Base-by-base conservation (phyloP, 306 rosid species). In the Inga leiocalycina region DNA sequence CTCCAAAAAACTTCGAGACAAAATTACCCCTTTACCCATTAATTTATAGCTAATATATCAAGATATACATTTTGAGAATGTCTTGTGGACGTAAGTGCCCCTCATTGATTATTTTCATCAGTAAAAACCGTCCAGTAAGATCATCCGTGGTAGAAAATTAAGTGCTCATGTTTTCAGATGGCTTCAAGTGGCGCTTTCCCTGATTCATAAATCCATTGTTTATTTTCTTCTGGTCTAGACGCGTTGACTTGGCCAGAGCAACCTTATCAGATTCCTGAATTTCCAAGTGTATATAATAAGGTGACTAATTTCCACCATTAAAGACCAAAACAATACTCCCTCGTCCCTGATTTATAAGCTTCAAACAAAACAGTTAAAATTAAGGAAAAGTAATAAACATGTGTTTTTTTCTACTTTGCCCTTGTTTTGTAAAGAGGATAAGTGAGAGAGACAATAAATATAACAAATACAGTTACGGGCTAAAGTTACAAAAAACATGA, bases 121-220 rank as follows among this genome's bases (percentile, higher is more conserved):
- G 89, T 41, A 82, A 84, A 87, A 92, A 88, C 54, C 86, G 76
- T 35, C 94, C 94, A 5, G 86, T 80, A 34, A 90, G 84, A 74
- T 86, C 86, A 82, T 93, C 97, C 97, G 90, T 88, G 62, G 87
- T 85, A 30, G 93, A 91, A 44, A 93, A 93, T 52, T 91, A 94
- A 93, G 90, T 88, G 84, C 48, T n/a, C 34, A 43, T 20, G 37
- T 86, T 91, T 93, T 93, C 98, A 0, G 96, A 90, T 56, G 99
- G 99, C 84, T 93, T 92, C 99, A 98, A 95, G 75, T 95, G 99
- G 2, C 98, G 97, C 84, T 95, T 95, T 61, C 99, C 86, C 82
- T 95, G 99, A 84, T 95, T 95, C 37, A 95, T 95, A 80, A 95
- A 95, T 24, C 99, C 99, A 95, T 77, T 95, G 92, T 93, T 95